Conservation (phyloP, 805 yeast species). For the Metschnikowia continentalis region DNA sequence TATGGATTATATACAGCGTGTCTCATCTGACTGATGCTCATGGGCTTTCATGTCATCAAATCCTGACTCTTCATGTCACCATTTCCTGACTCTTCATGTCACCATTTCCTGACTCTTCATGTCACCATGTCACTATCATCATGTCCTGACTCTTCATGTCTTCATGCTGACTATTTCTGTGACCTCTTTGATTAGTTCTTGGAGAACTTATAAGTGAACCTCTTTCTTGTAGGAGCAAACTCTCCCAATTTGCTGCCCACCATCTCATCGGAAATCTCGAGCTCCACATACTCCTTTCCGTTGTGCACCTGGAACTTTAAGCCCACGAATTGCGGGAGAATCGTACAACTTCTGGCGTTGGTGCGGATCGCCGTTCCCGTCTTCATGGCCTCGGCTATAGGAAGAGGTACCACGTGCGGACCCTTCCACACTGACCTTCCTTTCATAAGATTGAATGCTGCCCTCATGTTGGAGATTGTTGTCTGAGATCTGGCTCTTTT, state of each 20-base stretch:
- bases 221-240: slow-evolving; percentile 90
- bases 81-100: no score
- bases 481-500: background rate
- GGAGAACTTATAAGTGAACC: slow-evolving; percentile 75
- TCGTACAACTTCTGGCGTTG: slow-evolving; percentile 92
- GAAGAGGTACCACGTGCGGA: slow-evolving; percentile 91
- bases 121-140: no score
- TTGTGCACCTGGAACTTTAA: slow-evolving; percentile 92
- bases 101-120: no score
- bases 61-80: no score
- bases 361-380: slow-evolving; percentile 87
- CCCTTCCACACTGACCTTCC: slow-evolving; percentile 52
- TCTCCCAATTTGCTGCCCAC: slow-evolving; percentile 95
- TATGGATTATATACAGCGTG: no score
- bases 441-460: slow-evolving; percentile 28
- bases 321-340: slow-evolving; percentile 94
- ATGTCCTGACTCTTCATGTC: no score
- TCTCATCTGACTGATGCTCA: no score
- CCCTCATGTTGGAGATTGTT: slow-evolving; percentile 25
- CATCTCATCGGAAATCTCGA: slow-evolving; percentile 90
- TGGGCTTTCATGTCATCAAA: no score
- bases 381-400: slow-evolving; percentile 79
- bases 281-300: slow-evolving; percentile 88
- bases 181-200: slow-evolving; percentile 44
- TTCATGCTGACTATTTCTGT: no score